Conservation (phyloP, 257 asterid genomes). For the Ehretia macrophylla region DNA sequence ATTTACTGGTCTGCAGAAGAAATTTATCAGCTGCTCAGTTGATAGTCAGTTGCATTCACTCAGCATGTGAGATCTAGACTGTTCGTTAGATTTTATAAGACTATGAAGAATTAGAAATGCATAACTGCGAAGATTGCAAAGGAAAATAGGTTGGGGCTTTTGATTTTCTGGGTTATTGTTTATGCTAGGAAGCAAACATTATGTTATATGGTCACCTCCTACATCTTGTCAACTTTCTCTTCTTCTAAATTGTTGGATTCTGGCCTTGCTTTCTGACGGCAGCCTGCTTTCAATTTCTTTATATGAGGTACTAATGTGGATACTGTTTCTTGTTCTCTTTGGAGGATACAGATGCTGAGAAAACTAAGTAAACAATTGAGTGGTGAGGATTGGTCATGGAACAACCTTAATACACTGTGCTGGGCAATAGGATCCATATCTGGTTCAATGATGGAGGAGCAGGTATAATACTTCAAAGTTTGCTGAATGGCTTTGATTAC, state of each 20-base stretch:
- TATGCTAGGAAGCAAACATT: background rate
- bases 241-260: background rate
- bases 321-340: background rate
- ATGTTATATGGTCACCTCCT: background rate
- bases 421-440: slow-evolving; percentile 99
- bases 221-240: no score
- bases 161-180: background rate
- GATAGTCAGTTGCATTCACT: no score
- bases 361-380: slow-evolving; percentile 74
- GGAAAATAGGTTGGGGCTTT: background rate
- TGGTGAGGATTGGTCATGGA: slow-evolving; percentile 98
- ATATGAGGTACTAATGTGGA: background rate
- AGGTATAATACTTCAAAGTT: slow-evolving; percentile 34
- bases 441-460: slow-evolving; percentile 98
- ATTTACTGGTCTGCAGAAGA: no score
- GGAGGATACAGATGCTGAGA: slow-evolving; percentile 65
- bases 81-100: no score
- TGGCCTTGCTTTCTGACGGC: background rate
- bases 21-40: no score
- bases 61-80: no score
- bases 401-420: slow-evolving; percentile 94
- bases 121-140: no score
- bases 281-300: background rate
- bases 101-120: no score
- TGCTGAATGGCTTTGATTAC: background rate